These are phyloP conservation scores for Rhexocercosporidium sp. DNA, from an alignment of 2,329 filamentous ascomycete genomes.

Conservation along the genomic window DNA sequence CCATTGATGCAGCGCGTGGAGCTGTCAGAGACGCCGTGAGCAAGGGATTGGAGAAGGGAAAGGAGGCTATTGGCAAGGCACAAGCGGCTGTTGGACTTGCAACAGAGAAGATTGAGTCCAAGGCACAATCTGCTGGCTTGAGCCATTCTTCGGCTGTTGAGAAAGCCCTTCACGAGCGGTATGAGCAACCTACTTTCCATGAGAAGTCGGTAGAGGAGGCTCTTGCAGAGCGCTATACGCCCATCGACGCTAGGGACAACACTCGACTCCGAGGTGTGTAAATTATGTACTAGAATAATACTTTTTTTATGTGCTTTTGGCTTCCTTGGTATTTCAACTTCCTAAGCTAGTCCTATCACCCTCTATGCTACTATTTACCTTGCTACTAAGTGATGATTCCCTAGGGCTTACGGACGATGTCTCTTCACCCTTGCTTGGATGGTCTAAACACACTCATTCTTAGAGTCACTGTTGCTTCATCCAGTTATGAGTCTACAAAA, in stretches of 20 bases:
- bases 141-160: slow-evolving; percentile 43
- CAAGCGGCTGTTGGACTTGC: slow-evolving; percentile 45
- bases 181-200: slow-evolving; percentile 48
- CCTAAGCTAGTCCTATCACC: no score
- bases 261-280: slow-evolving; percentile 44
- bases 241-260: slow-evolving; percentile 46
- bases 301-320: neutral
- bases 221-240: slow-evolving; percentile 60
- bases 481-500: no score
- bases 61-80: slow-evolving; percentile 47
- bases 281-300: slow-evolving; percentile 23
- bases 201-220: slow-evolving; percentile 58
- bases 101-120: slow-evolving; percentile 46
- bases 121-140: slow-evolving; percentile 45
- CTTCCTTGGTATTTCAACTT: no score
- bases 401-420: neutral
- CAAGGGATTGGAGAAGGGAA: slow-evolving; percentile 43
- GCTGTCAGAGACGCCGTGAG: slow-evolving; percentile 44
- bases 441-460: no score
- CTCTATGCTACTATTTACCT: no score
- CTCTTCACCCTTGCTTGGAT: neutral
- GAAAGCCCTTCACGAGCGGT: slow-evolving; percentile 59
- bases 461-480: no score
- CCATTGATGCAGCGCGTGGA: slow-evolving; percentile 47
- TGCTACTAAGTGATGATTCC: neutral